Evolutionary conservation across 345 rosid genomes (phyloP).

Genomic region (Citrus mangshanensis): DNA sequence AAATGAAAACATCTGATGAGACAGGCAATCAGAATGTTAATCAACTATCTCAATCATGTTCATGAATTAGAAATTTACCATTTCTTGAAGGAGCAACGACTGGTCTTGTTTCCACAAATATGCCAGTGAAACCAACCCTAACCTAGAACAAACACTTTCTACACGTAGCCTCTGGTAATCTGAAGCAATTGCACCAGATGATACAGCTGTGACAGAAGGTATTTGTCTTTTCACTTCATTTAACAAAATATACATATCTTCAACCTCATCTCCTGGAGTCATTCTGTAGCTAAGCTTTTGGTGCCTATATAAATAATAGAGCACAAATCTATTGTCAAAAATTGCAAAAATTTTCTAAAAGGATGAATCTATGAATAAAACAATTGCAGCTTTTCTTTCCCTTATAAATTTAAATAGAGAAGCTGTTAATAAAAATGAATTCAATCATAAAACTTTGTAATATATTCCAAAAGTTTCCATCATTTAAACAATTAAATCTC

Average conservation of each 20-base stretch:
- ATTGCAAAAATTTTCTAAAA: background rate
- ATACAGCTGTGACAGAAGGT: conserved; percentile 75
- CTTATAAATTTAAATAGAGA: background rate
- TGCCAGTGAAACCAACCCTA: conserved; percentile 97
- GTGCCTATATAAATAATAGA: conserved; percentile 42
- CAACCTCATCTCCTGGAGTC: conserved; percentile 88
- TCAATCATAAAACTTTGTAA: background rate
- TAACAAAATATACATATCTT: conserved; percentile 81
- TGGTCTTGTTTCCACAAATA: conserved; percentile 98
- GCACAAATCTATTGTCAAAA: background rate
- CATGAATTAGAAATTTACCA: conserved; percentile 54
- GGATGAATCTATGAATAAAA: background rate
- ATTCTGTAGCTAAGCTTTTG: conserved; percentile 64
- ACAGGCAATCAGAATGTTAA: conserved; percentile 7
- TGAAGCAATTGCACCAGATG: conserved; percentile 97
- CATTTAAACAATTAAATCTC: background rate
- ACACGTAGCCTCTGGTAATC: conserved; percentile 94
- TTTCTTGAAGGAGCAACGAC: conserved; percentile 86
- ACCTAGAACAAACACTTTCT: conserved; percentile 95
- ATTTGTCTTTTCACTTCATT: conserved; percentile 81
- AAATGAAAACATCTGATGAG: conserved; percentile 13
- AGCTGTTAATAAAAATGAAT: background rate
- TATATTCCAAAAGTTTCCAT: background rate
- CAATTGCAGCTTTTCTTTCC: background rate
- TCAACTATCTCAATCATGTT: conserved; percentile 6